Conservation (phyloP, 2,329 filamentous ascomycete species). For the Alternaria rosae region DNA sequence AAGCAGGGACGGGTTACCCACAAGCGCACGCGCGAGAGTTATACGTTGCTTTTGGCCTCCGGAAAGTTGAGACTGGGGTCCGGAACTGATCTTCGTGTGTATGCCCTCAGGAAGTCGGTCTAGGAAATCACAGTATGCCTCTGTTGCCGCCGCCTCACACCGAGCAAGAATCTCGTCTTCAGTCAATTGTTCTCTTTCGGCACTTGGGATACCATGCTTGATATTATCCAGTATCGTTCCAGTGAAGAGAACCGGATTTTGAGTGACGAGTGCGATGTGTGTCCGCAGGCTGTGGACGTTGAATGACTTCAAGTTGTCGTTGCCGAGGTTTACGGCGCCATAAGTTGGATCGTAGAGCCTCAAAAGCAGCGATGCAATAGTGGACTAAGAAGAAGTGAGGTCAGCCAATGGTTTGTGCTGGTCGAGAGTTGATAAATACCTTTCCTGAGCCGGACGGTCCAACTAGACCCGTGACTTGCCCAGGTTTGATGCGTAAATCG, state of each 20-base stretch:
- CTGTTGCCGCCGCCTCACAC: slow-evolving; percentile 58
- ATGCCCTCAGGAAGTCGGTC: slow-evolving; percentile 46
- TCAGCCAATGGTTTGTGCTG: neutral
- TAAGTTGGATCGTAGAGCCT: slow-evolving; percentile 49
- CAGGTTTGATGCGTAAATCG: slow-evolving; percentile 46
- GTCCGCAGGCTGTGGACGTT: slow-evolving; percentile 44
- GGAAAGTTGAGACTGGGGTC: slow-evolving; percentile 44
- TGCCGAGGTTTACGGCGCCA: slow-evolving; percentile 39
- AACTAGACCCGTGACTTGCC: slow-evolving; percentile 55
- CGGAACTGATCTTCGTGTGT: slow-evolving; percentile 43
- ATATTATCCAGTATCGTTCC: slow-evolving; percentile 50
- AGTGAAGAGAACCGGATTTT: slow-evolving; percentile 44
- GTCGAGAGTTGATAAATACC: neutral
- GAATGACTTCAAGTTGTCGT: slow-evolving; percentile 33
- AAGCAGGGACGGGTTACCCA: slow-evolving; percentile 42
- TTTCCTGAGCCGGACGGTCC: slow-evolving; percentile 52
- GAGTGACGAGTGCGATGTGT: slow-evolving; percentile 44
- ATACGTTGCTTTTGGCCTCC: slow-evolving; percentile 51
- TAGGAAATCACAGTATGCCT: slow-evolving; percentile 61
- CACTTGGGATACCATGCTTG: slow-evolving; percentile 37
- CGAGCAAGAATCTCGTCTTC: slow-evolving; percentile 54
- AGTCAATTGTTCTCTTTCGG: slow-evolving; percentile 23
- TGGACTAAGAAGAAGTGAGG: slow-evolving; percentile 49
- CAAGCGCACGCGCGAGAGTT: slow-evolving; percentile 46
- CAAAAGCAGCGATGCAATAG: slow-evolving; percentile 53